phyloP scores from a whole-genome alignment of 768 basidiomycete species.

The Cyclocybe aegerita region DNA sequence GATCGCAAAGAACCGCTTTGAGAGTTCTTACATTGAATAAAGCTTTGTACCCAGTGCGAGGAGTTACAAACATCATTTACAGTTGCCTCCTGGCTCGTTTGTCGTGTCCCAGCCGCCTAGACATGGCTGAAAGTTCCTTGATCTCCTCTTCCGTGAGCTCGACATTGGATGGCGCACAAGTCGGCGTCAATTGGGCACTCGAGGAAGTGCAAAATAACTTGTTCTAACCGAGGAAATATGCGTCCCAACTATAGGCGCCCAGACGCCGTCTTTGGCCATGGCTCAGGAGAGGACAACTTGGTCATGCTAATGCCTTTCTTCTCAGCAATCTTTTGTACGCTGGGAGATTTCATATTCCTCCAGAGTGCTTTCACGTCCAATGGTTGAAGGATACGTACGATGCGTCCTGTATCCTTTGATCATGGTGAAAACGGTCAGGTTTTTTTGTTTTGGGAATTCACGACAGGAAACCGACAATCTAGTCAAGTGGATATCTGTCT shows the following conservation, averaged over 20 bases:
- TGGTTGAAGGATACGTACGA: conserved; percentile 15
- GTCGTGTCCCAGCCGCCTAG: conserved; percentile 10
- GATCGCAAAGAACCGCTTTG: no score
- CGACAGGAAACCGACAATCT: not conserved
- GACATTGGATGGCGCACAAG: conserved; percentile 42
- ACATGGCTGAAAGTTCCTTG: conserved; percentile 46
- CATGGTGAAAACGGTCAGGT: not conserved
- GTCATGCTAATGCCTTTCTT: conserved; percentile 54
- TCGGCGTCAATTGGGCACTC: not conserved
- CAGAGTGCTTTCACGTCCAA: not conserved
- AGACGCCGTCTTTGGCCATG: conserved; percentile 42
- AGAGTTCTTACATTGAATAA: not conserved
- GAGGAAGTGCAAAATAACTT: not conserved
- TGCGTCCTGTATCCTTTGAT: conserved; percentile 29
- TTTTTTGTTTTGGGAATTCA: not conserved
- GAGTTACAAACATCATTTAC: not conserved
- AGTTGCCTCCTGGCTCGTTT: no score
- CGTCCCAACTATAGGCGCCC: conserved; percentile 62
- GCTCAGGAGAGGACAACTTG: conserved; percentile 56
- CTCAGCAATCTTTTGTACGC: conserved; percentile 57
- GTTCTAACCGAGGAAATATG: conserved; percentile 42
- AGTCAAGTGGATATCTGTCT: no score
- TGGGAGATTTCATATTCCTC: conserved; percentile 9
- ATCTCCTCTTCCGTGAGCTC: conserved; percentile 56
- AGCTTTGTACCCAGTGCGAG: not conserved